phyloP scores from a whole-genome alignment of 768 basidiomycete species.

The Mrakia frigida region DNA sequence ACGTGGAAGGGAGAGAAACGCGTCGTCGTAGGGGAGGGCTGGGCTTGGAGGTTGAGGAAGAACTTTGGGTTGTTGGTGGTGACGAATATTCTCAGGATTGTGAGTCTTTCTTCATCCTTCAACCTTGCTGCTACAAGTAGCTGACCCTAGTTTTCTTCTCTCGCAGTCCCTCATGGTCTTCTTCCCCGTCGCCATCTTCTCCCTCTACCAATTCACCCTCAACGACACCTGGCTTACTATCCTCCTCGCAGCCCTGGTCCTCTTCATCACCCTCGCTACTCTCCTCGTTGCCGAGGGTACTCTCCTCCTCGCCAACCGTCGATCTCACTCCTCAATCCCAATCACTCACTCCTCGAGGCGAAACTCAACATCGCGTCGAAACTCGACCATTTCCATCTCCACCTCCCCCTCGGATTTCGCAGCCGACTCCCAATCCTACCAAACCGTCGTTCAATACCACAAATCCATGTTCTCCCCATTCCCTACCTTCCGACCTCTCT shows the following conservation, averaged over 20 bases:
- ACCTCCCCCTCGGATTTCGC: not conserved
- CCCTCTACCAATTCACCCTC: slow-evolving; percentile 86
- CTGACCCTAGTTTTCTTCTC: too few species aligned
- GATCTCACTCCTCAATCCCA: slow-evolving; percentile 5
- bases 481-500: slow-evolving; percentile 21
- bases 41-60: slow-evolving; percentile 15
- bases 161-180: slow-evolving; percentile 60
- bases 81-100: slow-evolving; percentile 26
- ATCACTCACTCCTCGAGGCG: too few species aligned
- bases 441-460: slow-evolving; percentile 7
- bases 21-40: slow-evolving; percentile 5
- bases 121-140: too few species aligned
- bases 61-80: slow-evolving; percentile 26
- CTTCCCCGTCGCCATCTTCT: slow-evolving; percentile 68
- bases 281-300: slow-evolving; percentile 41
- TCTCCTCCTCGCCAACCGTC: slow-evolving; percentile 25
- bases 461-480: slow-evolving; percentile 31
- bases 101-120: slow-evolving; percentile 2
- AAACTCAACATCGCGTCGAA: slow-evolving; percentile 39
- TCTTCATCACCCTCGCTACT: slow-evolving; percentile 53
- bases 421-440: too few species aligned
- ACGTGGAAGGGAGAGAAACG: slow-evolving; percentile 10
- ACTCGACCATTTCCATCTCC: slow-evolving; percentile 30
- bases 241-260: slow-evolving; percentile 66
- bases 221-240: slow-evolving; percentile 81